Evolutionary conservation across 257 asterid species (phyloP), one percentile per base, ranked within the genome.

Genomic region (Cynanchum wilfordii): DNA sequence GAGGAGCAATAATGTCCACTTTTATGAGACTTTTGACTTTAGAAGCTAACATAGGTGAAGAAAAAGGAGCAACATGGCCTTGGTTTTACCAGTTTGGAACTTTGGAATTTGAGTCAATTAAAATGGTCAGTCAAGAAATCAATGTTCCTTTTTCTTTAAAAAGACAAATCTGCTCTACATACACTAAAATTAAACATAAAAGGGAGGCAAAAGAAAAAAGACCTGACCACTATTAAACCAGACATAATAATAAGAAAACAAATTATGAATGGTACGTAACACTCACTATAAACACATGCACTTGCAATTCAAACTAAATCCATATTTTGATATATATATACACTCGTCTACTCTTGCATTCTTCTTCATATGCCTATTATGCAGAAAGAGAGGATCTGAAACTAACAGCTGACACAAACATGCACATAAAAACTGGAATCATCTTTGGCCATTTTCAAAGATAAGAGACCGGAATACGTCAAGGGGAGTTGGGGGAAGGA

Each of bases 51-150:
- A 4, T 13, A 62, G 49, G 82, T 76, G 79, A 75, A 68, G 80
- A 73, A 82, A 77, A 76, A 55, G 7, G 72, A 19, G 47, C 27
- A 24, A 75, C 60, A 66, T 71, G 78, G 71, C 79, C 66, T 83
- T 60, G 86, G 87, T 78, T 77, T 82, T 68, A 47, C 42, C 73
- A 79, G 68, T 59, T 57, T 70, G 74, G 65, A 63, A 74, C 69
- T 79, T 42, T 78, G 84, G 84, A 44, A 86, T 80, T 79, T 77
- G 84, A 76, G 73, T 69, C 70, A 57, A 7, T 69, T 62, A 65
- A 80, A 76, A 80, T 78, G 69, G 81, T 81, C 85, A 83, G 80
- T 81, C 85, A 83, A 62, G 79, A 83, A 85, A 75, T 82, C 80
- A 81, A 81, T 70, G 84, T 55, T 24, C 9, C 22, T 42, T 8